Evolutionary conservation across 129 eudicot species (phyloP).

Genomic region (Ambrosia artemisiifolia): DNA sequence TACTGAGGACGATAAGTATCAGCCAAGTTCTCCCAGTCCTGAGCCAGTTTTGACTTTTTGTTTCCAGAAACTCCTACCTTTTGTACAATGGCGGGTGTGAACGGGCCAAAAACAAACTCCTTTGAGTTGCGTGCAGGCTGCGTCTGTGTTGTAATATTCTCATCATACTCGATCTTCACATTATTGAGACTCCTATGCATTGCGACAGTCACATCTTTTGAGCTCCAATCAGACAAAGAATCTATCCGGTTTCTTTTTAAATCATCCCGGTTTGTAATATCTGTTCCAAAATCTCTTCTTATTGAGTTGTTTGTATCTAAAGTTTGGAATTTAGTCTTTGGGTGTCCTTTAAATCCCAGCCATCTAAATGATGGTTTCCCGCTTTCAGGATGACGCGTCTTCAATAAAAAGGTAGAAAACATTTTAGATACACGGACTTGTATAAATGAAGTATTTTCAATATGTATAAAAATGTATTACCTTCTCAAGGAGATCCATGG

Average conservation of each 20-base stretch:
- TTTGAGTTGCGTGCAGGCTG: slow-evolving; percentile 35
- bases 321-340: slow-evolving; percentile 23
- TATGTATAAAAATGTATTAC: slow-evolving; percentile 27
- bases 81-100: slow-evolving; percentile 36
- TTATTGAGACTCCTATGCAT: slow-evolving; percentile 17
- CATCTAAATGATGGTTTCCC: slow-evolving; percentile 77
- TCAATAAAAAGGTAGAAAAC: slow-evolving; percentile 1
- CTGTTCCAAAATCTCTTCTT: slow-evolving; percentile 59
- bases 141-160: slow-evolving; percentile 29
- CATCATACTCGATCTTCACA: slow-evolving; percentile 30
- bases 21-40: slow-evolving; percentile 56
- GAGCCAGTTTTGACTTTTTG: slow-evolving; percentile 33
- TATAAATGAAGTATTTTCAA: not conserved
- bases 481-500: slow-evolving; percentile 80
- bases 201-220: slow-evolving; percentile 34
- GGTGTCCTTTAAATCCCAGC: slow-evolving; percentile 40
- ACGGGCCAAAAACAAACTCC: slow-evolving; percentile 71
- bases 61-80: slow-evolving; percentile 23
- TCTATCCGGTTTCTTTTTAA: slow-evolving; percentile 40
- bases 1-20: slow-evolving; percentile 50
- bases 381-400: slow-evolving; percentile 58
- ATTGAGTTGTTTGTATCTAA: slow-evolving; percentile 32
- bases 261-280: slow-evolving; percentile 43
- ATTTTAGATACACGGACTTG: slow-evolving; percentile 1
- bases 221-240: slow-evolving; percentile 30